Base-by-base conservation (phyloP, 495 filamentous ascomycete species). In the Corynascus novoguineensis region DNA sequence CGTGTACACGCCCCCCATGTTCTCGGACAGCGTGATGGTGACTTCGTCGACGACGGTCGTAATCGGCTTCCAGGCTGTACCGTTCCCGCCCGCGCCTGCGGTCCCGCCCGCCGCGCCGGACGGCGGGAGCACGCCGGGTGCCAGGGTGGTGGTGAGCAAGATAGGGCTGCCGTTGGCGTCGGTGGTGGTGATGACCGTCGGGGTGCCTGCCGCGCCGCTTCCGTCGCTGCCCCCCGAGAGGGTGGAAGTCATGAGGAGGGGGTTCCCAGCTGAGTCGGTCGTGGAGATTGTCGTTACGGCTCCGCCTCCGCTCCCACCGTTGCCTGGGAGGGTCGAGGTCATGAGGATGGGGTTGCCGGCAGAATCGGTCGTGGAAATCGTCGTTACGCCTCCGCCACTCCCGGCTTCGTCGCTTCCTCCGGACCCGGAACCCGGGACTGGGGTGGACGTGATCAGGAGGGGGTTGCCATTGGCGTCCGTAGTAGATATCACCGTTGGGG, bases 31-130 rank as follows among this genome's bases (percentile, higher is more conserved):
- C 12, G 58, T 60, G 29, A 60, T 29, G 11, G 58, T 60, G 15
- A 60, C 51, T 21, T 54, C 45, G 3, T 60, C 45, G 19, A 52
- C 40, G 51, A 60, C 22, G 15, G 58, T 60, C n/a, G 45, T 51
- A 2, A 54, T 38, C 4, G 57, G 14, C 28, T 41, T 59, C 48
- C 10, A 24, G 12, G 15, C 7, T 19, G 44, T 29, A 12, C 12
- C 31, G 10, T 11, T 37, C 4, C 31, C 37, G 12, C 51, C 51
- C 7, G 38, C 25, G 12, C 24, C 50, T 24, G 35, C 11, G 37
- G 24, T n/a, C 15, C 15, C 22, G 24, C 5, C 34, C 25, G 17
- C 50, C 15, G 5, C 19, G 34, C 34, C 48, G 14, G 32, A n/a
- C 0, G 32, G 32, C 21, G 47, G 47, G 9, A 37, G 21, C 19